These are phyloP conservation scores for Paraphaeosphaeria sporulosa DNA, from an alignment of 2,329 filamentous ascomycete genomes.

Conservation along the genomic window DNA sequence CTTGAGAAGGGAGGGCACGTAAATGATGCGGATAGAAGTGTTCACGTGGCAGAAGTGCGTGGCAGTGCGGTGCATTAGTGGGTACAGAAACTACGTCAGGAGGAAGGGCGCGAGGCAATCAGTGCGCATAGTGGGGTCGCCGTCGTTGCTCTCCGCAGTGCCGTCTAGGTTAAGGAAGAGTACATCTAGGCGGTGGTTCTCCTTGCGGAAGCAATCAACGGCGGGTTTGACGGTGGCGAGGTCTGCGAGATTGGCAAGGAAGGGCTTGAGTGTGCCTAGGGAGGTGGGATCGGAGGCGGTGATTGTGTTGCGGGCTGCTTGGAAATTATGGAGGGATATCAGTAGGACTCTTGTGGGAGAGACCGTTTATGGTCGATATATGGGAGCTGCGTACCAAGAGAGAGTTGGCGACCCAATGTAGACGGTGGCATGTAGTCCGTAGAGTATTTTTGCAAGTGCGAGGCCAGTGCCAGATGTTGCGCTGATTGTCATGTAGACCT, in stretches of 20 bases:
- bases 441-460: slow-evolving; percentile 61
- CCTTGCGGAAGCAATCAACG: slow-evolving; percentile 42
- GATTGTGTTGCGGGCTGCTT: no score
- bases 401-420: slow-evolving; percentile 61
- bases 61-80: slow-evolving; percentile 15
- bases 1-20: slow-evolving; percentile 18
- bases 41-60: slow-evolving; percentile 23
- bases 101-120: slow-evolving; percentile 22
- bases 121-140: slow-evolving; percentile 17
- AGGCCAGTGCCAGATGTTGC: slow-evolving; percentile 57
- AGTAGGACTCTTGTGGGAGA: no score
- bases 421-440: slow-evolving; percentile 60
- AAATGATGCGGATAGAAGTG: slow-evolving; percentile 24
- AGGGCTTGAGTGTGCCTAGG: no score
- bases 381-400: no score
- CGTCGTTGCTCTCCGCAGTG: slow-evolving; percentile 22
- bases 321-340: no score
- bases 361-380: no score
- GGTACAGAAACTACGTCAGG: slow-evolving; percentile 19
- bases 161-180: slow-evolving; percentile 42
- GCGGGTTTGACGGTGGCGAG: no score
- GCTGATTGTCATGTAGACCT: slow-evolving; percentile 56
- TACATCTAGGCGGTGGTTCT: slow-evolving; percentile 52
- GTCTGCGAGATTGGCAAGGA: no score
- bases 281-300: no score